A percentile compares a stretch with the other conserved stretches of the same genome.
phyloP scores from a whole-genome alignment of 2,329 filamentous ascomycete species.

The Neodidymelliopsis sp. region DNA sequence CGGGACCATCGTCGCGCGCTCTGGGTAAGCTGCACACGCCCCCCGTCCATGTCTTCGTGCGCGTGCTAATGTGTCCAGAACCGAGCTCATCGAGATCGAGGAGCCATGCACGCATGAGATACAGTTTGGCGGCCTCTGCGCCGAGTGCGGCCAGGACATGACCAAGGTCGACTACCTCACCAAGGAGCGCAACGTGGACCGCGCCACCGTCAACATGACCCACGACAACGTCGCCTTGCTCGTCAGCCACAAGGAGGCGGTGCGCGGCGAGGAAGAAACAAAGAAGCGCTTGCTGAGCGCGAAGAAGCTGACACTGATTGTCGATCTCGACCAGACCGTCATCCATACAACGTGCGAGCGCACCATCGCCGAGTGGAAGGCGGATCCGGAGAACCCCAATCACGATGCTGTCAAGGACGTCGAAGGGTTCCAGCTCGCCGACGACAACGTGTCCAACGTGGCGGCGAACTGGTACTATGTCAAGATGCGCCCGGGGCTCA shows the following conservation, averaged over 20 bases:
- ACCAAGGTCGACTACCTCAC: conserved; percentile 86
- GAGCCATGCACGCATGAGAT: conserved; percentile 91
- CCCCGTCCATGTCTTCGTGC: conserved; percentile 1
- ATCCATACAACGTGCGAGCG: conserved; percentile 98
- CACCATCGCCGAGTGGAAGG: conserved; percentile 94
- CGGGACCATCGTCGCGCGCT: conserved; percentile 67
- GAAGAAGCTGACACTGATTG: conserved; percentile 88
- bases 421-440: conserved; percentile 83
- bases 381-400: conserved; percentile 87
- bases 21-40: conserved; percentile 46
- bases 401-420: conserved; percentile 91
- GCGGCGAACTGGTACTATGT: conserved; percentile 84
- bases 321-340: conserved; percentile 97
- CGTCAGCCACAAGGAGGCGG: conserved; percentile 83
- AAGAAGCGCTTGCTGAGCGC: conserved; percentile 82
- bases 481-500: conserved; percentile 89
- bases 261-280: conserved; percentile 81
- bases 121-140: conserved; percentile 90
- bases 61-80: conserved; percentile 47
- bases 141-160: conserved; percentile 95
- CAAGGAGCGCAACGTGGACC: conserved; percentile 77
- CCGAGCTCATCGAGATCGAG: conserved; percentile 76
- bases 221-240: conserved; percentile 89
- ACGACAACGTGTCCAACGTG: conserved; percentile 64
- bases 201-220: conserved; percentile 92